These are phyloP conservation scores for Kluyveromyces marxianus DNA, from an alignment of 1,139 yeast genomes.

Conservation along the genomic window DNA sequence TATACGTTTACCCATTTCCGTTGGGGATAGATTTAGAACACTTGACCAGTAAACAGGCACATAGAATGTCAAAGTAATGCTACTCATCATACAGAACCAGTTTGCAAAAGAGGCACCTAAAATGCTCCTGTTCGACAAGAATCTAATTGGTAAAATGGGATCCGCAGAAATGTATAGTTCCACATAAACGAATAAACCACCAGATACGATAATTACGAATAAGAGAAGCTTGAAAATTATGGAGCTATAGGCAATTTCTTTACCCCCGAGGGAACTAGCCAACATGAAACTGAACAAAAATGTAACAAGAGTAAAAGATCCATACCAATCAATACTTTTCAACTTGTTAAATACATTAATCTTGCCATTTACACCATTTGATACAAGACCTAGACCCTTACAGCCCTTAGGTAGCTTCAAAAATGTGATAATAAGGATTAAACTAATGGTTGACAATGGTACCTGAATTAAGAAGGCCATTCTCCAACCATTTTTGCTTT, in stretches of 20 bases:
- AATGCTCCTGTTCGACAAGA: conserved; percentile 51
- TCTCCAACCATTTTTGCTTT: conserved; percentile 72
- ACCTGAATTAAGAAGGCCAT: conserved; percentile 53
- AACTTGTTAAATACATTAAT: conserved; percentile 35
- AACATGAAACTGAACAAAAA: conserved; percentile 47
- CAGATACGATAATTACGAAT: conserved; percentile 22
- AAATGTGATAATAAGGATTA: conserved; percentile 30
- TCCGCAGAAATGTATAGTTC: conserved; percentile 53
- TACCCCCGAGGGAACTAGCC: conserved; percentile 66
- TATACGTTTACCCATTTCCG: conserved; percentile 55
- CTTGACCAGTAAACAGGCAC: conserved; percentile 59
- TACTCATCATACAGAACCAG: conserved; percentile 42
- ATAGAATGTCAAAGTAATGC: conserved; percentile 50
- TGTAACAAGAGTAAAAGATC: conserved; percentile 53
- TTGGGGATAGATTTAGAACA: conserved; percentile 47
- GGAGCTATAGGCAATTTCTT: conserved; percentile 35
- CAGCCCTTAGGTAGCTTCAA: conserved; percentile 38
- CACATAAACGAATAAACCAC: conserved; percentile 38
- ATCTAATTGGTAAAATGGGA: conserved; percentile 59
- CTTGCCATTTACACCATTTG: conserved; percentile 11
- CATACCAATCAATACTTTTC: conserved; percentile 62
- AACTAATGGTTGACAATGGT: conserved; percentile 42
- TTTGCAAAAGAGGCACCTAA: conserved; percentile 59
- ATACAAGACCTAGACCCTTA: conserved; percentile 21
- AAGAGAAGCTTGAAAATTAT: conserved; percentile 31